Evolutionary conservation across 257 asterid species (phyloP), one percentile per base, ranked within the genome.

Genomic region (Penstemon barbatus): DNA sequence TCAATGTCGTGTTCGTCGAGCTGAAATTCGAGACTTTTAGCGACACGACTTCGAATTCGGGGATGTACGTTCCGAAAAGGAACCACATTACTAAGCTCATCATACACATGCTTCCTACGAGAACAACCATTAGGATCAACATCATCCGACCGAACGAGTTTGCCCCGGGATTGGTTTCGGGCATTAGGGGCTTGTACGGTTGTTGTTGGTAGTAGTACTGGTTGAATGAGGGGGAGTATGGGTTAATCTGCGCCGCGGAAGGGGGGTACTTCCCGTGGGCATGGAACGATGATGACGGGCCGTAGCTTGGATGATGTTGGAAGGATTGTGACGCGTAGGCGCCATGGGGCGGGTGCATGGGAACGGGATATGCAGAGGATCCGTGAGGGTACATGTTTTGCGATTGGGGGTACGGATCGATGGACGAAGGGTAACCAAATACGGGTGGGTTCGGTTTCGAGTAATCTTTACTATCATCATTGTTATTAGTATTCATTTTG

Each of bases 21-120:
- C n/a, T 71, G 54, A 88, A 70, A 39, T 75, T 81, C 1, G 90
- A 62, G 4, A 85, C 86, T 0, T 67, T 44, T 12, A 85, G 8
- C 1, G 85, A 66, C 0, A 62, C 5, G 5, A 85, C 75, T 5
- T 45, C 56, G 44, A 88, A 85, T 0, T 75, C 81, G 0, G 90
- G 95, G 0, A 69, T 11, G 50, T 78, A 75, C 42, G 81, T 70
- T 1, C 87, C 90, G 19, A 82, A 88, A 4, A 88, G 77, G 64
- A 77, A 46, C 90, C 88, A 88, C 63, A 84, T 66, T 52, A 79
- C 72, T 4, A 88, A 52, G 74, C 78, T 75, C 66, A 79, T 67
- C 78, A 80, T 61, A 67, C 78, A 63, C 81, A 84, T 69, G 66
- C 80, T 70, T 4, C 74, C 10, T 4, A 84, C 39, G 4, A 84